A percentile compares a stretch with the other conserved stretches of the same genome.
phyloP scores from a whole-genome alignment of 441 rosid species.

The Arabidopsis hybrid region DNA sequence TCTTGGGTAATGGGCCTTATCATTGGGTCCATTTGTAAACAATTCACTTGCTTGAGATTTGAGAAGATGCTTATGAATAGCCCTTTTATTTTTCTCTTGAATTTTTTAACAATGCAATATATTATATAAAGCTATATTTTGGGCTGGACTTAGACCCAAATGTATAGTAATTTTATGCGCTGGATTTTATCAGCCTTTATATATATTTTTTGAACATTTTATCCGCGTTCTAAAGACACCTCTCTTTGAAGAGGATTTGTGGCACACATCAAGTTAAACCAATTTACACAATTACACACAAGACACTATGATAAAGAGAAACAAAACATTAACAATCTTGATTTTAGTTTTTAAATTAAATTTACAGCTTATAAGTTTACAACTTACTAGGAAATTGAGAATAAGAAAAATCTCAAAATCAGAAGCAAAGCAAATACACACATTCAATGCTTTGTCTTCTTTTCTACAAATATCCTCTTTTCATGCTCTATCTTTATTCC shows the following conservation, averaged over 20 bases:
- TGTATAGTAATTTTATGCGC: neutral
- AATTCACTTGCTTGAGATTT: neutral
- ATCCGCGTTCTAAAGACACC: too few species aligned
- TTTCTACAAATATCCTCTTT: slow-evolving; percentile 2
- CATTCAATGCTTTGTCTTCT: slow-evolving; percentile 29
- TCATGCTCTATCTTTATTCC: slow-evolving; percentile 27
- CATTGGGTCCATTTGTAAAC: neutral
- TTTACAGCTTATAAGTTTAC: too few species aligned
- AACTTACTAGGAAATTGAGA: neutral
- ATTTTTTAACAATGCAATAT: too few species aligned
- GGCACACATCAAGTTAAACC: neutral
- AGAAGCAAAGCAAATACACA: slow-evolving; percentile 23
- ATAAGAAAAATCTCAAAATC: neutral
- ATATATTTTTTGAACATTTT: too few species aligned
- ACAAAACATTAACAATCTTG: neutral
- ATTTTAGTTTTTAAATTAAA: neutral
- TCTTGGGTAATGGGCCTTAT: neutral
- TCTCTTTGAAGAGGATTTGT: neutral
- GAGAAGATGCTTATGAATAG: neutral
- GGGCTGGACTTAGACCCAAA: neutral
- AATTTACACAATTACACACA: too few species aligned
- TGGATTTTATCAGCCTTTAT: too few species aligned
- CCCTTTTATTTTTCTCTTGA: neutral
- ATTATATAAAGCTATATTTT: too few species aligned
- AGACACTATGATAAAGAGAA: neutral